These are phyloP conservation scores for Elongisporangium senticosum DNA, from an alignment of 352 stramenopile genomes.

Conservation along the genomic window DNA sequence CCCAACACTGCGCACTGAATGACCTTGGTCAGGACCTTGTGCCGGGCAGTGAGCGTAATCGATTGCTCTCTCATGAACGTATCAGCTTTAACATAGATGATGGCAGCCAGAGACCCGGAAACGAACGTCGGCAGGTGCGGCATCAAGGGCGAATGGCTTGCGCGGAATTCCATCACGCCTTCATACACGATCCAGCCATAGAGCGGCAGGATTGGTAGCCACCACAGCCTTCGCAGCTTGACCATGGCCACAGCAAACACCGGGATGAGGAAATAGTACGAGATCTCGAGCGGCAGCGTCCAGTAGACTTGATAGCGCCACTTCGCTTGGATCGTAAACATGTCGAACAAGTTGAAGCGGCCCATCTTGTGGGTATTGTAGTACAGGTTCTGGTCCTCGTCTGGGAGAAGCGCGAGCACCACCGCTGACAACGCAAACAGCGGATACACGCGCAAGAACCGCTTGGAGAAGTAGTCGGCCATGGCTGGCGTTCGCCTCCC, in stretches of 20 bases:
- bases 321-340: constrained; percentile 29
- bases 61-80: constrained; percentile 12
- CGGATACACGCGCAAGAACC: constrained; percentile 33
- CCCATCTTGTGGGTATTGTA: constrained; percentile 21
- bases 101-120: constrained; percentile 30
- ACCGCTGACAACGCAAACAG: constrained; percentile 21
- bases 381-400: constrained; percentile 21
- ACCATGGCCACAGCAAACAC: constrained; percentile 22
- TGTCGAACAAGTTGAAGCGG: constrained; percentile 35
- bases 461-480: constrained; percentile 31
- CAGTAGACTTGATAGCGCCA: constrained; percentile 47
- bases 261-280: constrained; percentile 38
- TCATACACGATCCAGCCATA: constrained; percentile 24
- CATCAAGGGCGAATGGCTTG: constrained; percentile 18
- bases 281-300: constrained; percentile 46
- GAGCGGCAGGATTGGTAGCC: constrained; percentile 20
- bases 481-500: constrained; percentile 11
- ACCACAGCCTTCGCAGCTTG: constrained; percentile 23
- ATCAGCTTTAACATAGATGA: constrained; percentile 25
- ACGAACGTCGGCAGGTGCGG: constrained; percentile 36
- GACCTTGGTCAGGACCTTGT: constrained; percentile 10
- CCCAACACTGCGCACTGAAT: constrained; percentile 14
- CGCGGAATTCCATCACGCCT: constrained; percentile 14
- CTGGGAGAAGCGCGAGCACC: constrained; percentile 23
- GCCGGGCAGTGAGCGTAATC: constrained; percentile 11